phyloP scores from a whole-genome alignment of 2,329 filamentous ascomycete genomes.

The Tolypocladium paradoxum region DNA sequence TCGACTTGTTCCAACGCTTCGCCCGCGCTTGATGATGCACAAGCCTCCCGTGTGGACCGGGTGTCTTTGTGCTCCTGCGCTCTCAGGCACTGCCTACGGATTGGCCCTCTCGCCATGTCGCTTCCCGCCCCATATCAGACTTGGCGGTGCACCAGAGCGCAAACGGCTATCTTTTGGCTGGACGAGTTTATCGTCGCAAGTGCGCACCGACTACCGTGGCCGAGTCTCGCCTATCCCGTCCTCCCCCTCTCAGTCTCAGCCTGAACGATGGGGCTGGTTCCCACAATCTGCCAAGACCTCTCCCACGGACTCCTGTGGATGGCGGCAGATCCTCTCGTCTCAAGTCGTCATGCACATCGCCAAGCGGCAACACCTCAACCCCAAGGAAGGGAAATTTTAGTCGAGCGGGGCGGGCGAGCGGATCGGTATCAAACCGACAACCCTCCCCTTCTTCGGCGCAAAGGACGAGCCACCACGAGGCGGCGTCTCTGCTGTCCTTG shows the following conservation, averaged over 20 bases:
- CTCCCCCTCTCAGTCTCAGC: background rate
- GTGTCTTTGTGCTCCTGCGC: background rate
- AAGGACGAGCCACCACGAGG: background rate
- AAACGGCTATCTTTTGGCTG: background rate
- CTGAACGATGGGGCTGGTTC: background rate
- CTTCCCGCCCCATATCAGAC: background rate
- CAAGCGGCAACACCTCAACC: conserved; percentile 21
- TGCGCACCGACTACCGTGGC: background rate
- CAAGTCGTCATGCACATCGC: conserved; percentile 17
- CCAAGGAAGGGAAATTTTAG: conserved; percentile 15
- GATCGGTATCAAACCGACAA: background rate
- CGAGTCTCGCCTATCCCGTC: conserved; percentile 1
- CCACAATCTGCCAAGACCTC: background rate
- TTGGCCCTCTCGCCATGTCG: conserved; percentile 1
- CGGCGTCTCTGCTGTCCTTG: background rate
- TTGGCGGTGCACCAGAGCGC: background rate
- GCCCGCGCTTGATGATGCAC: background rate
- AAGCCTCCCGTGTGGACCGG: background rate
- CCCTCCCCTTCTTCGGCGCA: background rate
- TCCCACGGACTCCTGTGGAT: background rate
- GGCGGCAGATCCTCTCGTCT: conserved; percentile 1
- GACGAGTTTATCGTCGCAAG: background rate
- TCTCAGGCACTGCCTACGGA: background rate
- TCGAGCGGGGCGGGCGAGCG: conserved; percentile 12
- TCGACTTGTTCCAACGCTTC: background rate